Conservation (phyloP, 2,329 filamentous ascomycete species). For the Cladosporium sp. region DNA sequence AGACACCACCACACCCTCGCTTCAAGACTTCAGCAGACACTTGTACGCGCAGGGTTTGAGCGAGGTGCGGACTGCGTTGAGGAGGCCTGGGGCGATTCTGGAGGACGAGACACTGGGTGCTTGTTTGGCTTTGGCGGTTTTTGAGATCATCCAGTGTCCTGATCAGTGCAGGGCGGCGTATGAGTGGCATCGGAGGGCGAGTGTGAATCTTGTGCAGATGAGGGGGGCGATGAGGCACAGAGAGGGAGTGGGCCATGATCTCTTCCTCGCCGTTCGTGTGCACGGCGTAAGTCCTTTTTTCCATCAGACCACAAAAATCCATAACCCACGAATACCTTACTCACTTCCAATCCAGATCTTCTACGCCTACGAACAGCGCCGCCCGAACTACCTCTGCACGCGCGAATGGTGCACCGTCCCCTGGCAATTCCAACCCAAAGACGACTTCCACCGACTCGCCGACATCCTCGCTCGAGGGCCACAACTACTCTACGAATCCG, state of each 20-base stretch:
- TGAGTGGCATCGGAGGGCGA: slow-evolving; percentile 7
- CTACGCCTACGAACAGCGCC: slow-evolving; percentile 6
- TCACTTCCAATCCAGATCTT: slow-evolving; percentile 2
- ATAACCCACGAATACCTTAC: background rate
- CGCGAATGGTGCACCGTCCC: slow-evolving; percentile 4
- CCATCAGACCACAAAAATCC: background rate
- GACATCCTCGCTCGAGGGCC: slow-evolving; percentile 4
- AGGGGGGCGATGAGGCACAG: background rate
- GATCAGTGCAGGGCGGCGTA: background rate
- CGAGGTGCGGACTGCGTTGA: slow-evolving; percentile 3
- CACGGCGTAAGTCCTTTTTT: background rate
- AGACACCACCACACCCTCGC: background rate
- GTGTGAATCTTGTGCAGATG: slow-evolving; percentile 1
- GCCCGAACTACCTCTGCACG: slow-evolving; percentile 1
- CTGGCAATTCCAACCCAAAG: slow-evolving; percentile 5
- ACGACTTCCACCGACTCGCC: background rate
- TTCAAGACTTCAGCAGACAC: slow-evolving; percentile 1
- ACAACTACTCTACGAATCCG: background rate
- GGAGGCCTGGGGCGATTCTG: background rate
- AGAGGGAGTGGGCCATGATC: slow-evolving; percentile 1
- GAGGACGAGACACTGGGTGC: slow-evolving; percentile 8
- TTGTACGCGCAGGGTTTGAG: slow-evolving; percentile 3
- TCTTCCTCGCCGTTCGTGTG: slow-evolving; percentile 1
- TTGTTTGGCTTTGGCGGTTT: slow-evolving; percentile 1
- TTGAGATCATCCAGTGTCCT: slow-evolving; percentile 5